These are phyloP conservation scores for Boletus patriciae DNA, from an alignment of 768 basidiomycete species.

Conservation along the genomic window DNA sequence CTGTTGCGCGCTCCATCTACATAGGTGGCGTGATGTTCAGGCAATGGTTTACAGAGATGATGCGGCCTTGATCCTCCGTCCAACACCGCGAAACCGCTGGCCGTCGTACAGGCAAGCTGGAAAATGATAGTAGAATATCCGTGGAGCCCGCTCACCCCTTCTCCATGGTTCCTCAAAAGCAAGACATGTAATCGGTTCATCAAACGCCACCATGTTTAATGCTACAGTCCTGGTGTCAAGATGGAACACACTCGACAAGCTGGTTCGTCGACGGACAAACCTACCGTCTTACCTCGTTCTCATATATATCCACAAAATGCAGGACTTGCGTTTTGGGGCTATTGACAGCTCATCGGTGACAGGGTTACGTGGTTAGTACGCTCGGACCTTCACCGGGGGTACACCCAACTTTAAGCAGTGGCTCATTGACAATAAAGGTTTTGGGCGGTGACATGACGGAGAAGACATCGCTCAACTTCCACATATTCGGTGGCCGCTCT, in stretches of 20 bases:
- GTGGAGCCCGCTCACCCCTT: conserved; percentile 6
- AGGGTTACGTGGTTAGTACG: not conserved
- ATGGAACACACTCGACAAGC: conserved; percentile 20
- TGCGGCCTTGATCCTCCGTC: conserved; percentile 37
- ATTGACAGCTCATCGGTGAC: not conserved
- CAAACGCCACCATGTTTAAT: conserved; percentile 48
- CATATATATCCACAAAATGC: conserved; percentile 66
- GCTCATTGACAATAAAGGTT: conserved; percentile 31
- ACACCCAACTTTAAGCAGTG: conserved; percentile 54
- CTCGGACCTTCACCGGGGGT: conserved; percentile 60
- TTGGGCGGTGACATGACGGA: conserved; percentile 11
- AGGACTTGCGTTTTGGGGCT: conserved; percentile 51
- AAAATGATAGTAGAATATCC: not conserved
- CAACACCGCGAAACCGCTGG: conserved; percentile 24
- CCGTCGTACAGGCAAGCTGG: conserved; percentile 22
- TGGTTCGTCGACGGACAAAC: not conserved
- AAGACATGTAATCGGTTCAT: conserved; percentile 58
- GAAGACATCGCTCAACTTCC: not conserved
- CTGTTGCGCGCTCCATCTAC: conserved; percentile 68
- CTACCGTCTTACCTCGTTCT: conserved; percentile 16
- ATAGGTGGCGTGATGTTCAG: conserved; percentile 39
- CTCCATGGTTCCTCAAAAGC: conserved; percentile 47
- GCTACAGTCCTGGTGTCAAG: conserved; percentile 43
- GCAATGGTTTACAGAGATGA: conserved; percentile 55
- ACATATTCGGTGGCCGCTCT: no score